Conservation (phyloP, 805 yeast species). For the Cyberlindnera maclurae region DNA sequence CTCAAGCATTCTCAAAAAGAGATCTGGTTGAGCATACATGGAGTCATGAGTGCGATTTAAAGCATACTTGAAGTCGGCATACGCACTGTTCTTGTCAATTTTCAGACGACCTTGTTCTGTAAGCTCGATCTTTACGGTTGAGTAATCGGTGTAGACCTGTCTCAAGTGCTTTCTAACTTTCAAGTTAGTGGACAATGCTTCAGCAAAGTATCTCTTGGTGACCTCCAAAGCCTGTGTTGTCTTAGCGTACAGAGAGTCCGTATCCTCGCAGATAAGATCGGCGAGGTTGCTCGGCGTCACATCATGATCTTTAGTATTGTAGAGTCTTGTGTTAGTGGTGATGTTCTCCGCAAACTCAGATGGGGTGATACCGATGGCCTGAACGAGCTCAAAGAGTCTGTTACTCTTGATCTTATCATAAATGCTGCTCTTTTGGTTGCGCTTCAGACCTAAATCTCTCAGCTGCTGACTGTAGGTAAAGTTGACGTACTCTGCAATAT, state of each 20-base stretch:
- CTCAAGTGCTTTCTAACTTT: slow-evolving; percentile 66
- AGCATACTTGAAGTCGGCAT: slow-evolving; percentile 88
- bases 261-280: slow-evolving; percentile 29
- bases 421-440: slow-evolving; percentile 39
- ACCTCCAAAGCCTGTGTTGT: slow-evolving; percentile 61
- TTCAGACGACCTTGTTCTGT: slow-evolving; percentile 79
- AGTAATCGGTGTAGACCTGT: slow-evolving; percentile 53
- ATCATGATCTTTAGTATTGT: slow-evolving; percentile 62
- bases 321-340: slow-evolving; percentile 56
- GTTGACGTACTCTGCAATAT: slow-evolving; percentile 73
- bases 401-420: slow-evolving; percentile 65
- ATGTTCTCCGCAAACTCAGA: slow-evolving; percentile 79
- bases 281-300: slow-evolving; percentile 57
- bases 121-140: slow-evolving; percentile 62
- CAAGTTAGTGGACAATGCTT: slow-evolving; percentile 76
- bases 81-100: slow-evolving; percentile 75
- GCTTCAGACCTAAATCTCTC: slow-evolving; percentile 27
- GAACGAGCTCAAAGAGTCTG: slow-evolving; percentile 55
- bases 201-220: slow-evolving; percentile 67
- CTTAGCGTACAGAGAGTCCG: slow-evolving; percentile 44
- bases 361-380: slow-evolving; percentile 71
- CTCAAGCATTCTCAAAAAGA: slow-evolving; percentile 81
- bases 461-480: slow-evolving; percentile 51
- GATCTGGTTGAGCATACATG: slow-evolving; percentile 67
- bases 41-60: slow-evolving; percentile 73